Evolutionary conservation across 768 basidiomycete genomes (phyloP), one percentile per base, ranked within the genome.

Genomic region (Boletus sp.): DNA sequence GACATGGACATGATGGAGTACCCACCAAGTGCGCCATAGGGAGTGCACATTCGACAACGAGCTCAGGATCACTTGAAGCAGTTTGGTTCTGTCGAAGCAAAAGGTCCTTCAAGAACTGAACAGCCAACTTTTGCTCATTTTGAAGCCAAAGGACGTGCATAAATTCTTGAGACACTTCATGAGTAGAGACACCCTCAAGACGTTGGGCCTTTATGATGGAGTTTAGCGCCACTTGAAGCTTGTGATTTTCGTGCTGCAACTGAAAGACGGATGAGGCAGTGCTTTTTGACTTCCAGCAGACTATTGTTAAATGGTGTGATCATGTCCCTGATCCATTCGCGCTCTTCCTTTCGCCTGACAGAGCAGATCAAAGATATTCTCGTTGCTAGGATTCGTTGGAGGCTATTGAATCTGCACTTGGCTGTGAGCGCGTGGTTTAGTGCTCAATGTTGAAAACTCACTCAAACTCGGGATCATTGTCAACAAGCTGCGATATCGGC

Each of bases 81-180:
- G 49, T 11, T 56, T 60, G 47, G 51, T 53, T 56, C 35, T 57
- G 66, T 59, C 33, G 63, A 52, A 52, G 47, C 33, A 66, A 28
- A 35, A 77, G 68, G 36, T 75, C 74, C 50, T 80, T 80, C 52
- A 96, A 77, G 49, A 82, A 86, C 57, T 87, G 82, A 45, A 95
- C 87, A 0, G 96, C 95, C 5, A 88, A 71, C 58, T 84, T 85
- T 63, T 93, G 89, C 67, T 99, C 96, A 42, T 83, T 85, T 57
- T 92, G 88, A 10, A 83, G 72, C 93, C 96, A 98, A 7, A 98
- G 78, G 17, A 98, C 94, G 56, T 87, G 83, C 15, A 95, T 88
- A 63, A 92, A 93, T 67, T 97, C 95, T 64, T 87, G 80, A 0
- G 85, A 83, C 28, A 90, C 83, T 30, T 80, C 77, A n/a, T 75